Evolutionary conservation across 2,329 filamentous ascomycete genomes (phyloP).

Genomic region (Thermothelomyces thermophilus): DNA sequence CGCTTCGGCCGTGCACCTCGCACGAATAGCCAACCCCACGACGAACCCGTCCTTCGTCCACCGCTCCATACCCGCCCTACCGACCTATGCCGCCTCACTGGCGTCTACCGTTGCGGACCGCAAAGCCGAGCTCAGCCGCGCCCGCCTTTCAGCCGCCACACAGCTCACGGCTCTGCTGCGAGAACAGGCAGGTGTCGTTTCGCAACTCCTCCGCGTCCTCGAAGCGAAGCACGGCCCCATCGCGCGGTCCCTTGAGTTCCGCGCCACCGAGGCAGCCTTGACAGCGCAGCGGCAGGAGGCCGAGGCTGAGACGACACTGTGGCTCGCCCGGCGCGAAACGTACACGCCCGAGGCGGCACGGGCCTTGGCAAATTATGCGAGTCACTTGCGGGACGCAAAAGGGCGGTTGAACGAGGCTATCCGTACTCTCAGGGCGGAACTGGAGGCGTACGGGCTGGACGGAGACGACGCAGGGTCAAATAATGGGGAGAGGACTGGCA

Average conservation of each 20-base stretch:
- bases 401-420: conserved; percentile 40
- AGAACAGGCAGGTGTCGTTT: conserved; percentile 34
- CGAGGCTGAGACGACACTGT: conserved; percentile 33
- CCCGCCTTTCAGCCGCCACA: conserved; percentile 36
- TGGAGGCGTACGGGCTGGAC: conserved; percentile 45
- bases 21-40: conserved; percentile 42
- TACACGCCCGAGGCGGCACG: conserved; percentile 40
- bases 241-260: conserved; percentile 46
- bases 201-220: conserved; percentile 42
- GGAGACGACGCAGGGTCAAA: conserved; percentile 25
- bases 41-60: conserved; percentile 54
- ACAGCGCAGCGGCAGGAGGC: conserved; percentile 37
- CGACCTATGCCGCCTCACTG: conserved; percentile 35
- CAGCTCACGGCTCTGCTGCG: conserved; percentile 35
- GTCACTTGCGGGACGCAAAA: conserved; percentile 44
- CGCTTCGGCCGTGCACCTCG: conserved; percentile 41
- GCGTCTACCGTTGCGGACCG: conserved; percentile 28
- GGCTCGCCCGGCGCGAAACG: conserved; percentile 33
- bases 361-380: conserved; percentile 42
- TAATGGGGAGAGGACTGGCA: conserved; percentile 29
- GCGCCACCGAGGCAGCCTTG: conserved; percentile 39
- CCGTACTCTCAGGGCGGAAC: conserved; percentile 35
- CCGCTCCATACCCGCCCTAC: conserved; percentile 46
- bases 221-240: conserved; percentile 50
- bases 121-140: conserved; percentile 30